Base-by-base conservation (phyloP, 2,329 filamentous ascomycete genomes). In the Fusarium sublunatum region DNA sequence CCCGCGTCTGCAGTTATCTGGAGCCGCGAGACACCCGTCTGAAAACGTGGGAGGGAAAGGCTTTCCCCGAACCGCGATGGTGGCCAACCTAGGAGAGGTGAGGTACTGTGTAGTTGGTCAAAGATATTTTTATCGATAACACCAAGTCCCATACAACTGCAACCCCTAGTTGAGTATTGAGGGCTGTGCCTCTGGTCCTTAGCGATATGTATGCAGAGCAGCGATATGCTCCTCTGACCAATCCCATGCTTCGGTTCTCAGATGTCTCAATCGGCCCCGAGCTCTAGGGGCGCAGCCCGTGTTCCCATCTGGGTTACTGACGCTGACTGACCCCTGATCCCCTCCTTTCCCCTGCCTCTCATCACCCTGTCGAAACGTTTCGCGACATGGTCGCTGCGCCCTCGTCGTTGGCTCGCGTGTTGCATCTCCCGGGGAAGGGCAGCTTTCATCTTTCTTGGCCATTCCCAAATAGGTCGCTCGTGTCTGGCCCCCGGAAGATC, bases 61-160 rank as follows among this genome's bases (percentile, higher is more conserved):
- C 53, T 58, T 65, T 58, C 52, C 62, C 36, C 29, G 12, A 60
- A 54, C 41, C 19, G 50, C 50, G 35, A 55, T 64, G 62, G 65
- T 67, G 64, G 60, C 58, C 62, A 52, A 34, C 31, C 12, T n/a
- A 13, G 31, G 42, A 46, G 49, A 52, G 19, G 19, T 19, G 19
- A 19, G 19, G 19, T 19, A 19, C 19, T 19, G 19, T 19, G 19
- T 19, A 49, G 45, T 63, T 51, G 61, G 46, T 58, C 35, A 54
- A 48, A 58, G 62, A 65, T 71, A 71, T 68, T 68, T 67, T 67
- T 70, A 70, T 70, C 64, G 52, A 64, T 57, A 59, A 46, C 22
- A 24, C 35, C 42, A 53, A 58, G 45, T 53, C 44, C 41, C 42
- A 28, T 22, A 10, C 35, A 53, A 49, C 54, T 70, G 55, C 58